phyloP scores from a whole-genome alignment of 2,329 filamentous ascomycete genomes.

The Cladosporium halotolerans region DNA sequence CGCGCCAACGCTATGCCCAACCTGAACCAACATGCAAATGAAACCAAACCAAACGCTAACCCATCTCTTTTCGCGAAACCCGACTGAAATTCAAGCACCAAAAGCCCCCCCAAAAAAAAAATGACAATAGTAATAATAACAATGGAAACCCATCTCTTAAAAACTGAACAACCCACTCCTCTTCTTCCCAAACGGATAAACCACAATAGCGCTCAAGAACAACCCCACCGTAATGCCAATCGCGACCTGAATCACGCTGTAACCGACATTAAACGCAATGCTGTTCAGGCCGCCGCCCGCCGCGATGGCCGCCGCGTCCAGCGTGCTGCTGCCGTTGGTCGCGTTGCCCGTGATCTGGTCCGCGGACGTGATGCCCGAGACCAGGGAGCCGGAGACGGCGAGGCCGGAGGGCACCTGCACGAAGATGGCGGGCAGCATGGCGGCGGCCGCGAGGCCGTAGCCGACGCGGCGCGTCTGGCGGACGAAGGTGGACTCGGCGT shows the following conservation, averaged over 20 bases:
- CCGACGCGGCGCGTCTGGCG: constrained; percentile 45
- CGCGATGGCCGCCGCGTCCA: constrained; percentile 30
- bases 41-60: too few relatives aligned
- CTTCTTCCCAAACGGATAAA: constrained; percentile 46
- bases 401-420: constrained; percentile 57
- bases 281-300: constrained; percentile 31
- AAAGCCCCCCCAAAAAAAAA: not conserved
- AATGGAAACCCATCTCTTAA: constrained; percentile 9
- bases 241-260: constrained; percentile 44
- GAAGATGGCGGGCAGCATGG: constrained; percentile 82
- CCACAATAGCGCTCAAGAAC: constrained; percentile 43
- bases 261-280: constrained; percentile 43
- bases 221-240: constrained; percentile 47
- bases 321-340: constrained; percentile 40
- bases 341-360: constrained; percentile 45
- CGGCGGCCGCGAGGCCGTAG: constrained; percentile 75
- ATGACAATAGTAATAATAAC: not conserved
- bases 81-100: too few relatives aligned
- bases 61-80: too few relatives aligned
- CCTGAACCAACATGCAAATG: too few relatives aligned
- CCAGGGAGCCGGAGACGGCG: constrained; percentile 51
- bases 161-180: constrained; percentile 40
- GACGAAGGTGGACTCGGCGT: constrained; percentile 25
- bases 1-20: too few relatives aligned
- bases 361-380: constrained; percentile 51